A percentile compares a stretch with the other conserved stretches of the same genome.
Conservation (phyloP, 441 rosid genomes). For the Hypseocharis bilobata region DNA sequence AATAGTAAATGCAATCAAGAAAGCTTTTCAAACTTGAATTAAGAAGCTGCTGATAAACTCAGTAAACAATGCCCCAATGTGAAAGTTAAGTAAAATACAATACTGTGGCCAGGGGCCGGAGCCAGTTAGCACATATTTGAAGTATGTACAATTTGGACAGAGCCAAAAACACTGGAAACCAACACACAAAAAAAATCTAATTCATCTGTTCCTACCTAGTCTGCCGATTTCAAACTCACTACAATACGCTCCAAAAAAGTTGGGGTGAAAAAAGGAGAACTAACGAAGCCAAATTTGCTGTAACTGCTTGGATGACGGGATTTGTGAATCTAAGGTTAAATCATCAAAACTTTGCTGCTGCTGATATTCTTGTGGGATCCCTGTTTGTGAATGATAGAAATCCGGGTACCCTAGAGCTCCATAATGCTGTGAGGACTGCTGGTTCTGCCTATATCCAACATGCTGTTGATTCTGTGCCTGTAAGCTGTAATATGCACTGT, state of each 20-base stretch:
- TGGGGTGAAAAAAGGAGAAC: conserved; percentile 2
- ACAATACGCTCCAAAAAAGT: neutral
- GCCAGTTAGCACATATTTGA: conserved; percentile 12
- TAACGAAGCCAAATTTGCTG: conserved; percentile 20
- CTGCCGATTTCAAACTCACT: conserved; percentile 18
- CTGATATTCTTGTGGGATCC: conserved; percentile 21
- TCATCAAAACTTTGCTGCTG: conserved; percentile 20
- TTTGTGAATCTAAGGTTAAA: conserved; percentile 16
- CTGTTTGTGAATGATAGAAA: conserved; percentile 18
- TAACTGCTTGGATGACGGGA: conserved; percentile 16
- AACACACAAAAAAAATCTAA: neutral
- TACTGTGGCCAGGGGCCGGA: conserved; percentile 20
- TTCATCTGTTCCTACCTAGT: conserved; percentile 13
- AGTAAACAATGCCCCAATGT: conserved; percentile 18
- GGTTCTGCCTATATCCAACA: conserved; percentile 24
- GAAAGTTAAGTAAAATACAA: conserved; percentile 18
- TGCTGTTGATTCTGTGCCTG: conserved; percentile 23
- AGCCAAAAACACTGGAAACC: conserved; percentile 20
- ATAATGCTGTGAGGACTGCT: conserved; percentile 25
- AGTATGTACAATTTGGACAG: conserved; percentile 28
- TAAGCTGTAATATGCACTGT: conserved; percentile 17
- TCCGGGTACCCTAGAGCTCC: conserved; percentile 19
- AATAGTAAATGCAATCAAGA: neutral
- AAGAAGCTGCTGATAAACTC: conserved; percentile 7
- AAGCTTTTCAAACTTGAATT: neutral